Evolutionary conservation across 768 basidiomycete species (phyloP).

Genomic region (Leccinum pellstonianum): DNA sequence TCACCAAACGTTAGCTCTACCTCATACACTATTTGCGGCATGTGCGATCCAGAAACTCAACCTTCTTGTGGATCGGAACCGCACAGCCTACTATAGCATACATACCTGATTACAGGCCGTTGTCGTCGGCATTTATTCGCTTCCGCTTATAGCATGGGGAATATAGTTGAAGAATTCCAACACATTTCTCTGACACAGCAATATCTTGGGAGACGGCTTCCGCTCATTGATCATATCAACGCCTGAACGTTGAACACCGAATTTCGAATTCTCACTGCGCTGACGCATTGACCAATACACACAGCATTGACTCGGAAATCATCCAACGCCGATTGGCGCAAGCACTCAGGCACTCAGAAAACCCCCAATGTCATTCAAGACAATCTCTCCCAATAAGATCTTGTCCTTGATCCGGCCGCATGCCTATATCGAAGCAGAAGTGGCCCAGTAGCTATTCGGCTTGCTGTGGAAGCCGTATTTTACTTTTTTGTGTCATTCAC

Average conservation of each 20-base stretch:
- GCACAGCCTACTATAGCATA: conserved; percentile 2
- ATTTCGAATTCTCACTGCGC: conserved; percentile 7
- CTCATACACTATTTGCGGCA: not conserved
- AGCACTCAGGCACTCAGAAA: conserved; percentile 4
- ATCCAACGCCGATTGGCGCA: not conserved
- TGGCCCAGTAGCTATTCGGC: not conserved
- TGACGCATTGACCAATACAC: not conserved
- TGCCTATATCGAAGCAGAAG: not conserved
- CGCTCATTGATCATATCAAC: not conserved
- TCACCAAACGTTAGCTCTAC: not conserved
- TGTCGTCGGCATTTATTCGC: not conserved
- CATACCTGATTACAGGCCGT: not conserved
- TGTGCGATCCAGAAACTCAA: conserved; percentile 1
- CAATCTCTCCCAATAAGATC: conserved; percentile 3
- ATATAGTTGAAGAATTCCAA: not conserved
- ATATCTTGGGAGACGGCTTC: conserved; percentile 10
- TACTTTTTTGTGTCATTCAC: not conserved
- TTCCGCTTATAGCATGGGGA: not conserved
- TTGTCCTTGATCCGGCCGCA: not conserved
- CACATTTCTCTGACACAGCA: not conserved
- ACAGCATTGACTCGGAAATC: conserved; percentile 4
- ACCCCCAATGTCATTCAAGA: not conserved
- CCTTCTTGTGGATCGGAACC: conserved; percentile 12
- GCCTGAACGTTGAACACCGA: not conserved
- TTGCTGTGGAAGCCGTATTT: conserved; percentile 1